phyloP scores from a whole-genome alignment of 495 filamentous ascomycete species.

The Podospora pseudopauciseta region DNA sequence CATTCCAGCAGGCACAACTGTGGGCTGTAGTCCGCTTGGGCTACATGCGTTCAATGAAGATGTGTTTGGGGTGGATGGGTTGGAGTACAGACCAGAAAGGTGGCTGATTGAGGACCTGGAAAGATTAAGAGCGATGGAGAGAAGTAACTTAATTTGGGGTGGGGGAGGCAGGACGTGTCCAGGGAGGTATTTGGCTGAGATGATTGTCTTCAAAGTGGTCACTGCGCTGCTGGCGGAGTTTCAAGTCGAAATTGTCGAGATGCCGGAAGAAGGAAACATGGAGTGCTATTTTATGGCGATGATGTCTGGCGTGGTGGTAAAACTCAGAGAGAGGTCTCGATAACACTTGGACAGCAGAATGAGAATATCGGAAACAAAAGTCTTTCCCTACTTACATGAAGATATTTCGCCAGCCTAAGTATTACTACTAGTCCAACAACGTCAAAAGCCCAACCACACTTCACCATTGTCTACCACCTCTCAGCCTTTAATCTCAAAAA shows the following conservation, averaged over 20 bases:
- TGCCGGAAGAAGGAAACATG: slow-evolving; percentile 24
- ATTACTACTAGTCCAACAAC: no score
- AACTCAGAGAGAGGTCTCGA: slow-evolving; percentile 15
- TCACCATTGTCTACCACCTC: background rate
- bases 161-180: slow-evolving; percentile 65
- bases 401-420: no score
- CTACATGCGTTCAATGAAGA: slow-evolving; percentile 49
- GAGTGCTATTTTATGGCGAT: slow-evolving; percentile 40
- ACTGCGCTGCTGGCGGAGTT: slow-evolving; percentile 59
- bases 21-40: slow-evolving; percentile 60
- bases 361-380: no score
- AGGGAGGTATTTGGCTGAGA: slow-evolving; percentile 60
- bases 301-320: slow-evolving; percentile 36
- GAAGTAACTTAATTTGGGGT: slow-evolving; percentile 53
- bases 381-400: no score
- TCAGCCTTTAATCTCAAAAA: slow-evolving; percentile 7
- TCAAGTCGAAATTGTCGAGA: slow-evolving; percentile 37
- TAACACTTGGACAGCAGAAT: no score
- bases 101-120: slow-evolving; percentile 43
- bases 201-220: slow-evolving; percentile 64
- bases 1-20: slow-evolving; percentile 51
- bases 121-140: slow-evolving; percentile 39
- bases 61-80: slow-evolving; percentile 53
- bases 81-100: slow-evolving; percentile 51
- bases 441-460: no score